phyloP scores from a whole-genome alignment of 2,329 filamentous ascomycete genomes.

The Thermothelomyces thermophilus region DNA sequence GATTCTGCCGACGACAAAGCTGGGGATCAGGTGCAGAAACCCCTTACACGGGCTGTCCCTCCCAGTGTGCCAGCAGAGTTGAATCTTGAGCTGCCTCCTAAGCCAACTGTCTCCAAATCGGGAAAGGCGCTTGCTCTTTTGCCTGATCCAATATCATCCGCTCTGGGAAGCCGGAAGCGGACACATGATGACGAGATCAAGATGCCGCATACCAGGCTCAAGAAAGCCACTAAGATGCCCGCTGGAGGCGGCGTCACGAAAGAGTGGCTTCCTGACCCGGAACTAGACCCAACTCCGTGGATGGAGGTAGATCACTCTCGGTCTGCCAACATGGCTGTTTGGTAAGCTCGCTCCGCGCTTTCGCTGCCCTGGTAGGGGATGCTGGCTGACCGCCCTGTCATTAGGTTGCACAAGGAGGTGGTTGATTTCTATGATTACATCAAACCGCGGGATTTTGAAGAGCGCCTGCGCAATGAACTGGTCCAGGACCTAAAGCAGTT shows the following conservation, averaged over 20 bases:
- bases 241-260: slow-evolving; percentile 43
- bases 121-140: slow-evolving; percentile 20
- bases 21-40: slow-evolving; percentile 12
- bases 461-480: slow-evolving; percentile 65
- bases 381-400: slow-evolving; percentile 1
- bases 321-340: slow-evolving; percentile 47
- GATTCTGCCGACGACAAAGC: slow-evolving; percentile 35
- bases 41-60: background rate
- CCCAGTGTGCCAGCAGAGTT: background rate
- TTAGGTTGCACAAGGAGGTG: slow-evolving; percentile 81
- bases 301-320: slow-evolving; percentile 46
- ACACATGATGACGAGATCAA: slow-evolving; percentile 65
- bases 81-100: slow-evolving; percentile 1
- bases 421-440: slow-evolving; percentile 84
- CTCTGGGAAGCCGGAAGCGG: slow-evolving; percentile 65
- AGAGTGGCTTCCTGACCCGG: slow-evolving; percentile 44
- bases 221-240: slow-evolving; percentile 44
- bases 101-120: slow-evolving; percentile 12
- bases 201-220: slow-evolving; percentile 46
- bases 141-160: slow-evolving; percentile 33
- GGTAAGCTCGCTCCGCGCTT: slow-evolving; percentile 38
- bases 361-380: slow-evolving; percentile 9
- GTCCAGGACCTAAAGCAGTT: slow-evolving; percentile 59
- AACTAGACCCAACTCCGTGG: slow-evolving; percentile 57
- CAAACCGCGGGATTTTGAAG: slow-evolving; percentile 68